Conservation (phyloP, 148 eudicot species). For the Fagopyrum homotropicum region DNA sequence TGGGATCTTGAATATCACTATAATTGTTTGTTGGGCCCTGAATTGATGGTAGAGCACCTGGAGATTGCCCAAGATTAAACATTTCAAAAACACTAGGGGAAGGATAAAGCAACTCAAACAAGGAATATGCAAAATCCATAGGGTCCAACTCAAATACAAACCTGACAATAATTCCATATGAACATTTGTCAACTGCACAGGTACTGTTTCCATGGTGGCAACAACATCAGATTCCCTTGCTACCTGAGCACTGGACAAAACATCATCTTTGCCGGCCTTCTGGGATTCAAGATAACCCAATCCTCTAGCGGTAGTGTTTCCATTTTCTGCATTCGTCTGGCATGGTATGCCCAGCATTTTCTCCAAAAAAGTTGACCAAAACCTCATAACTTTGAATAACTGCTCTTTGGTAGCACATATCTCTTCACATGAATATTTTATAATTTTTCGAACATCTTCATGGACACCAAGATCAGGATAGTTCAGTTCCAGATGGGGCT, state of each 20-base stretch:
- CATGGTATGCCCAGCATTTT: slow-evolving; percentile 60
- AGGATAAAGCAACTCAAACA: background rate
- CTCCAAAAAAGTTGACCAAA: slow-evolving; percentile 85
- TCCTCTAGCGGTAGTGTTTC: slow-evolving; percentile 35
- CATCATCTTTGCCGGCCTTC: slow-evolving; percentile 1
- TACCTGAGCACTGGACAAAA: slow-evolving; percentile 21
- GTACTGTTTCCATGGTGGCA: slow-evolving; percentile 23
- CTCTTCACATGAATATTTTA: slow-evolving; percentile 86
- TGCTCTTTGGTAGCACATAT: slow-evolving; percentile 80
- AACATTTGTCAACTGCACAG: slow-evolving; percentile 32
- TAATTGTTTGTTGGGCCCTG: slow-evolving; percentile 24
- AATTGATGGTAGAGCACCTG: slow-evolving; percentile 36
- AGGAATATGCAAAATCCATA: background rate
- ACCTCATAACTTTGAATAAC: slow-evolving; percentile 63
- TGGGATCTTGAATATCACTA: slow-evolving; percentile 42
- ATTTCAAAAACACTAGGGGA: background rate
- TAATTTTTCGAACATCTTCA: slow-evolving; percentile 72
- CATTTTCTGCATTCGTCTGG: slow-evolving; percentile 38
- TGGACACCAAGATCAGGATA: slow-evolving; percentile 63
- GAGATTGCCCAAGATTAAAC: slow-evolving; percentile 12
- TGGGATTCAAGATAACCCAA: slow-evolving; percentile 18
- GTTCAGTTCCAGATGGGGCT: slow-evolving; percentile 58
- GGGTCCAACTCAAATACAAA: slow-evolving; percentile 14
- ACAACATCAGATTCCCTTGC: slow-evolving; percentile 26
- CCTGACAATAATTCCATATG: slow-evolving; percentile 26